Percentiles rank a stretch among this genome's conserved stretches.
Evolutionary conservation across 2,329 filamentous ascomycete genomes (phyloP).

Genomic region (Epichloe gansuensis): DNA sequence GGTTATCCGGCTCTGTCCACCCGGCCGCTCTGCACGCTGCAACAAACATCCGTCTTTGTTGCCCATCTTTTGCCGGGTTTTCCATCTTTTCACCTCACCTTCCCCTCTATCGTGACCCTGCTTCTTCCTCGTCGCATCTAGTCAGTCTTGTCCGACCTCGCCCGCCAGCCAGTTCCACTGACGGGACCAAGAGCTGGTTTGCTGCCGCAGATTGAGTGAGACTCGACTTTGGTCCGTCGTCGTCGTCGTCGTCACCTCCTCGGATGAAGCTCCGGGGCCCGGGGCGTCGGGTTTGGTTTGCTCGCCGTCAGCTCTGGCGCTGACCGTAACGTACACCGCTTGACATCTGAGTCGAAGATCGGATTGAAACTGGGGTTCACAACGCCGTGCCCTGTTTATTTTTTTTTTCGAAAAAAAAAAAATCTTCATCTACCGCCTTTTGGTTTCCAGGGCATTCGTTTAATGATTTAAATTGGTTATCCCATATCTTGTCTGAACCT

Average conservation of each 20-base stretch:
- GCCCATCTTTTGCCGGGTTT: too few species aligned
- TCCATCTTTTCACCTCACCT: too few species aligned
- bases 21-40: background rate
- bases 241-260: background rate
- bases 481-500: background rate
- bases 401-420: too few species aligned
- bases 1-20: too few species aligned
- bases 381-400: background rate
- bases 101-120: background rate
- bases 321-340: background rate
- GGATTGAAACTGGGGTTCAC: background rate
- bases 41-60: background rate
- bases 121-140: background rate
- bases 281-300: background rate
- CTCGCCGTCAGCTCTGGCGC: background rate
- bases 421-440: background rate
- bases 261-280: background rate
- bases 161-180: background rate
- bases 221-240: background rate
- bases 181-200: background rate
- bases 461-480: background rate
- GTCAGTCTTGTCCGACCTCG: background rate
- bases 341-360: background rate
- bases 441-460: background rate
- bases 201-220: background rate